Evolutionary conservation across 192 early-diverging fungal species (phyloP).

Genomic region (Coemansia aciculifera): DNA sequence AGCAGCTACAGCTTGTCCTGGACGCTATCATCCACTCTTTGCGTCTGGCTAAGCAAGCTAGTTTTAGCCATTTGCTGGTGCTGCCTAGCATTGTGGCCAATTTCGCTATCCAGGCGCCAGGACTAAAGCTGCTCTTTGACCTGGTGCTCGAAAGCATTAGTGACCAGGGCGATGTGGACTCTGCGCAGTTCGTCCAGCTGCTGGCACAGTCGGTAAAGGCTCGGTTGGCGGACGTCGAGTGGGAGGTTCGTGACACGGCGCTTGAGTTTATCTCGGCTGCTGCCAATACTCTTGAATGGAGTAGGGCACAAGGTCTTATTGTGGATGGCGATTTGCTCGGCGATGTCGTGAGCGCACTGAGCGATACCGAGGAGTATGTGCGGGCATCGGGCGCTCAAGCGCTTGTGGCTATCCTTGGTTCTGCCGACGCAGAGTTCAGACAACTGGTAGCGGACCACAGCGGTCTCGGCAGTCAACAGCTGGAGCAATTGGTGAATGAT

Average conservation of each 20-base stretch:
- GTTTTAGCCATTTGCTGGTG: constrained; percentile 8
- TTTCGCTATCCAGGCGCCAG: constrained; percentile 37
- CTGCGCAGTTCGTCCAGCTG: neutral
- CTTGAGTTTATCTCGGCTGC: constrained; percentile 31
- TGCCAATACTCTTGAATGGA: neutral
- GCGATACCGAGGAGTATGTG: constrained; percentile 48
- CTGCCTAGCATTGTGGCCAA: constrained; percentile 18
- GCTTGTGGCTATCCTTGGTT: constrained; percentile 16
- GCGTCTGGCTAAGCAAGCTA: constrained; percentile 13
- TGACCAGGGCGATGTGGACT: neutral
- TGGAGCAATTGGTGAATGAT: constrained; percentile 25
- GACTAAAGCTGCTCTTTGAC: constrained; percentile 28
- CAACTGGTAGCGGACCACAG: neutral
- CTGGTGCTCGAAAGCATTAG: constrained; percentile 25
- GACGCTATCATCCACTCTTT: constrained; percentile 18
- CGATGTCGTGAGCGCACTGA: constrained; percentile 20
- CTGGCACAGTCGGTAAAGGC: constrained; percentile 10
- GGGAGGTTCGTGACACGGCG: constrained; percentile 46
- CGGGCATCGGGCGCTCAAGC: constrained; percentile 36
- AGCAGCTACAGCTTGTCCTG: constrained; percentile 31
- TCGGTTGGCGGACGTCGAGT: constrained; percentile 43
- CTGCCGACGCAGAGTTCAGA: neutral
- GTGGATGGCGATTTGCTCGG: neutral
- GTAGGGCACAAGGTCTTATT: neutral
- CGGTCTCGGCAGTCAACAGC: neutral